Evolutionary conservation across 768 basidiomycete species (phyloP), one percentile per base, ranked within the genome.

Genomic region (Rhodotorula diobovata): DNA sequence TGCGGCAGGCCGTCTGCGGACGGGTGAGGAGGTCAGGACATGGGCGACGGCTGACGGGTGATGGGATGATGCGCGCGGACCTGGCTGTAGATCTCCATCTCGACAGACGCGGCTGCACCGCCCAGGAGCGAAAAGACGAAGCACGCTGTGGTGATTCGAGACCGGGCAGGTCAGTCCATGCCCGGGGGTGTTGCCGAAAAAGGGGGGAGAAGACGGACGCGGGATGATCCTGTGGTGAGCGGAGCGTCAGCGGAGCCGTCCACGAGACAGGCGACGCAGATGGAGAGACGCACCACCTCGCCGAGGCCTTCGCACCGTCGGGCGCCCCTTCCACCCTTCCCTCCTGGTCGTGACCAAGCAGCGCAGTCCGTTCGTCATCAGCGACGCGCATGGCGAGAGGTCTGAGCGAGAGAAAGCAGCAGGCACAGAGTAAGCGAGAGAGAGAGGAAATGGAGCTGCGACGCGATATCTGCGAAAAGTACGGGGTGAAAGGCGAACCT

Each of bases 111-210:
- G 2, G 58, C n/a, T 1, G 60, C 63, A 12, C 63, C 63, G 0
- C 3, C 53, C 14, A 68, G 46, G 25, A 72, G 46, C 7, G 63
- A 32, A 34, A 65, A 72, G 34, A 66, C 16, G 30, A 67, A 65
- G 28, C 53, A 50, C 4, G 71, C 71, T 67, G 59, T 16, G 18
- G n/a, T 14, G 11, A 37, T 28, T 39, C 1, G 32, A 15, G 30
- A 43, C 32, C 23, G 32, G 11, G 5, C 21, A 41, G 16, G 20
- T 15, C 46, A 21, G 35, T 37, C 16, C 16, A 0, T 35, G n/a
- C n/a, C n/a, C n/a, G n/a, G n/a, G n/a, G n/a, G n/a, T n/a, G n/a
- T n/a, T n/a, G n/a, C n/a, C 3, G 57, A 4, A 3, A 9, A 2
- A 15, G 7, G 34, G 15, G 32, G 15, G 9, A 9, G 14, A 23